Evolutionary conservation across 2,329 filamentous ascomycete genomes (phyloP), one percentile per base, ranked within the genome.

Genomic region (Apiospora koreana): DNA sequence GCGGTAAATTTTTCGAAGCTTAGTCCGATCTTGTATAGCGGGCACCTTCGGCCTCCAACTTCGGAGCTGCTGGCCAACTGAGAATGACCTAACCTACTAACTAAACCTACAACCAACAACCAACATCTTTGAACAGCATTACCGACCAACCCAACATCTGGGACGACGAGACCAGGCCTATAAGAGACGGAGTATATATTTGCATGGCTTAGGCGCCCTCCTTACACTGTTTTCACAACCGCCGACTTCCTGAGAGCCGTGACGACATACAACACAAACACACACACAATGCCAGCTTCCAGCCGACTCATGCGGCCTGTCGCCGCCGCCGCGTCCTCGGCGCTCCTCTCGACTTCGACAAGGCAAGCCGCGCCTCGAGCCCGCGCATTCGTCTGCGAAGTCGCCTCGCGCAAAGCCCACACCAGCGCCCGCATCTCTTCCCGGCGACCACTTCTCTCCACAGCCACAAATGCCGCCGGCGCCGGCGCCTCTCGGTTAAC

Each of bases 361-460:
- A 72, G 70, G 54, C 74, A 73, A 12, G 38, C 68, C 14, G 70
- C 70, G 8, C 71, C 74, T 65, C 74, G 77, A 70, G 71, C 77
- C 68, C 76, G 76, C 71, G n/a, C 35, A 18, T 38, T 38, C 28
- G 28, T 54, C 43, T 50, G 66, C 45, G 66, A 48, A 45, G 64
- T 71, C 68, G 74, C 75, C n/a, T 75, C 73, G 38, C 77, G 77
- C 67, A 75, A 75, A 69, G 76, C 78, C 12, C 78, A 79, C 67
- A 79, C 75, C 45, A 75, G 72, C 69, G 73, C 76, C 5, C 71
- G 77, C 42, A 71, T 76, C 67, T 70, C 76, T 54, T 72, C 69
- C 46, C 68, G 72, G 43, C 79, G 77, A 16, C 77, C 77, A 0
- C 73, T 73, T n/a, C 70, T 77, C 42, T 70, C 73, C 35, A 38